Evolutionary conservation across 78 protist species (phyloP), one percentile per base, ranked within the genome.

Genomic region (Corallochytrium limacisporum): DNA sequence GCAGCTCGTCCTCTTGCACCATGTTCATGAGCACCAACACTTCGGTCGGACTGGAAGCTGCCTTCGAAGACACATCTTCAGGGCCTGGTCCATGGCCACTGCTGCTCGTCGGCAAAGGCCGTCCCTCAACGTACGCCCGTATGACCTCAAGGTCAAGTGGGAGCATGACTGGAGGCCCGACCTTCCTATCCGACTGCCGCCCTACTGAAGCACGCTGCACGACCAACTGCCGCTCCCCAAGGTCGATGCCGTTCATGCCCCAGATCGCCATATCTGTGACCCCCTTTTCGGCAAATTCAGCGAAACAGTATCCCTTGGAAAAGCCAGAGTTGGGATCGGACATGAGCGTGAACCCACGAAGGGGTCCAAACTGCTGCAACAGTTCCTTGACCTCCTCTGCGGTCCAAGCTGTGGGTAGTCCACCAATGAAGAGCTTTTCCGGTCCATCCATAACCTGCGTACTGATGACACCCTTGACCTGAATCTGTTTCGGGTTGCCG

Each of bases 181-280:
- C n/a, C n/a, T n/a, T n/a, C n/a, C n/a, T n/a, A n/a, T n/a, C n/a
- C n/a, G n/a, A n/a, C n/a, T n/a, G n/a, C n/a, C n/a, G n/a, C n/a
- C n/a, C n/a, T n/a, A n/a, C n/a, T n/a, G n/a, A n/a, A n/a, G 44
- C 44, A 8, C 44, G 44, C 10, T 40, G 44, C 22, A 40, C 8
- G 44, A 40, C 44, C 10, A 10, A 8, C 8, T 10, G 44, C 44
- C 22, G 22, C 22, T 13, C 22, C 10, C 22, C 44, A 40, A 8
- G 44, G n/a, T 29, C 47, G 59, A 65, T 65, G 71, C 71, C 71
- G 53, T 65, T 39, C 18, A 65, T 15, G 1, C 71, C 71, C 15
- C n/a, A 36, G 18, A 65, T 65, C 22, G 71, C 71, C 13, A 15
- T 15, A 20, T 65, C 71, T 4, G 71, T 65, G n/a, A 12, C 20